Base-by-base conservation (phyloP, 805 yeast genomes). In the Isabelozyma gotoi region DNA sequence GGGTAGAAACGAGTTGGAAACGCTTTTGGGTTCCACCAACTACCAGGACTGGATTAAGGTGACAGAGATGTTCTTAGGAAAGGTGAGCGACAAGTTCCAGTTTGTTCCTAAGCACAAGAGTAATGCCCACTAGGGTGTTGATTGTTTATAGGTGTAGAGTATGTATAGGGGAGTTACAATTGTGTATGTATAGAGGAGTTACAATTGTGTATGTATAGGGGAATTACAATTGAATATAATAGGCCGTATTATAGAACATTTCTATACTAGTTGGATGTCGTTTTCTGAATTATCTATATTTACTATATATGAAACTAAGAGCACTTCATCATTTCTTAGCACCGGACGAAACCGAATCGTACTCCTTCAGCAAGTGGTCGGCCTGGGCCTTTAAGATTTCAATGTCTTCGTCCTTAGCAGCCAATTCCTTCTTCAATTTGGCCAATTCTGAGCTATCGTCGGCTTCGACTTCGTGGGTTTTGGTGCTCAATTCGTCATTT, bases 61-160 rank as follows among this genome's bases (percentile, higher is more conserved):
- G 52, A 80, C 96, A 14, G 99, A 94, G 64, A 81, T 91, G 95
- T 92, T 92, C 60, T 76, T 92, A 51, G 99, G 99, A 16, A 89
- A 88, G 44, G 87, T 85, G 1, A 81, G 84, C 42, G 85, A 80
- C 2, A 71, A 68, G 34, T 94, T 94, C 67, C 80, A 77, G 40
- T 94, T 90, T 60, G 77, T 77, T 42, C 99, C 99, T 42, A 94
- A 94, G 67, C 99, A 94, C 63, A 94, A 94, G 76, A 88, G 96
- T 67, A 94, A 87, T 55, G 76, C 97, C 29, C 29, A 24, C 7
- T 24, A 24, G 29, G 29, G 29, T 2, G 88, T 80, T 56, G 78
- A 73, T 39, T 20, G 33, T 24, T 12, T 7, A 16, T 36, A 24
- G 29, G 12, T 10, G 29, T 24, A 24, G 8, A 24, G 12, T 7